Evolutionary conservation across 345 rosid genomes (phyloP).

Genomic region (Gossypium ekmanianum): DNA sequence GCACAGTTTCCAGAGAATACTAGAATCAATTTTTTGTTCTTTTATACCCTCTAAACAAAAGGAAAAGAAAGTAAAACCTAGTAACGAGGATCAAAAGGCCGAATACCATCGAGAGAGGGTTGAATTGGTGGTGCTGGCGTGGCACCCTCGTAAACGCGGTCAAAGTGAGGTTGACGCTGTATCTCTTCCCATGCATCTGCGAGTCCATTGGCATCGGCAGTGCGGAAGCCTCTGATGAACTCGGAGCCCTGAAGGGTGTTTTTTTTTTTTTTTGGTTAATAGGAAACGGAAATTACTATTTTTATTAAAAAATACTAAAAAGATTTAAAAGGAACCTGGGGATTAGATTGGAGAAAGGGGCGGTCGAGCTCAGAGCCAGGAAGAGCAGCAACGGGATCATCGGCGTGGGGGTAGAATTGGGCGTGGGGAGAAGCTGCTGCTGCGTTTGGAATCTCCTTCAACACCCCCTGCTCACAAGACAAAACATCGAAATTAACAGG

Average conservation of each 20-base stretch:
- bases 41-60: not conserved
- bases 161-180: conserved; percentile 46
- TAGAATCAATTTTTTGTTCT: not conserved
- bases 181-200: conserved; percentile 85
- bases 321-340: conserved; percentile 46
- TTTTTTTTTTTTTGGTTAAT: not conserved
- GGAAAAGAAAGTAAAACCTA: not conserved
- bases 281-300: not conserved
- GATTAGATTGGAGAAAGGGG: conserved; percentile 48
- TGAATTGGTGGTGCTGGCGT: conserved; percentile 37
- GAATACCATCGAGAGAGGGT: conserved; percentile 65
- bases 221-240: conserved; percentile 62
- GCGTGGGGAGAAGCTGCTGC: conserved; percentile 41
- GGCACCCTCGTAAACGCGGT: conserved; percentile 20
- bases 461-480: conserved; percentile 58
- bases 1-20: not conserved
- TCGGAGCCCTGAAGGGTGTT: conserved; percentile 55
- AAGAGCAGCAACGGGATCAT: conserved; percentile 50
- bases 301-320: not conserved
- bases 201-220: conserved; percentile 66
- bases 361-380: conserved; percentile 87
- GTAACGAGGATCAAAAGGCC: conserved; percentile 13
- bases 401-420: conserved; percentile 43
- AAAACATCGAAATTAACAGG: conserved; percentile 7
- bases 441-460: conserved; percentile 72